Evolutionary conservation across 257 asterid species (phyloP).

Genomic region (Primulina huaijiensis): DNA sequence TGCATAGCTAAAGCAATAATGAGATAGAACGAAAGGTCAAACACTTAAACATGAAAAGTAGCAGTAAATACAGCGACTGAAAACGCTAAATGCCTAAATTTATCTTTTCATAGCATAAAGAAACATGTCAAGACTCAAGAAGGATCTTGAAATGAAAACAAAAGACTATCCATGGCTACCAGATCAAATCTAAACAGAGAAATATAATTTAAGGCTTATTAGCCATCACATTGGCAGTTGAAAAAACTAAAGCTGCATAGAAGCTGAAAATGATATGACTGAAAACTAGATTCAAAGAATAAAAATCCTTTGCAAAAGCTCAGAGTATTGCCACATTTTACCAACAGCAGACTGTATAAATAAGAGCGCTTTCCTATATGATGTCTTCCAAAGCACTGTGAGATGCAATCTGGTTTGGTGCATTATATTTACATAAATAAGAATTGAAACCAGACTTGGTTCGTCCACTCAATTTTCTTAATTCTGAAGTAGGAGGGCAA

Average conservation of each 20-base stretch:
- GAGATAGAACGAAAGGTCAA: conserved; percentile 18
- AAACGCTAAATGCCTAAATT: background rate
- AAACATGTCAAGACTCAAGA: background rate
- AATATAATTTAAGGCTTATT: conserved; percentile 1
- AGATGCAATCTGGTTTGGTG: background rate
- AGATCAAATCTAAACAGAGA: background rate
- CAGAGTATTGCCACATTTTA: background rate
- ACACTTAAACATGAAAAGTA: background rate
- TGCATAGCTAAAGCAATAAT: conserved; percentile 42
- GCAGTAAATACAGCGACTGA: background rate
- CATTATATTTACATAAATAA: background rate
- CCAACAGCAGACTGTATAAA: conserved; percentile 6
- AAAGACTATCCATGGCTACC: conserved; percentile 3
- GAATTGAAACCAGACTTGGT: background rate
- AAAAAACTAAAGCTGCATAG: background rate
- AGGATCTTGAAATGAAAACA: background rate
- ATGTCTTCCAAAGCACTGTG: background rate
- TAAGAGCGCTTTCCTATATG: conserved; percentile 1
- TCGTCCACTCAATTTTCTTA: background rate
- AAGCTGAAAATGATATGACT: conserved; percentile 8
- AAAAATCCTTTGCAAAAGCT: background rate
- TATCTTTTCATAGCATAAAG: background rate
- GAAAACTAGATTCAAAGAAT: background rate
- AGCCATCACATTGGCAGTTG: background rate
- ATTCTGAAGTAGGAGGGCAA: background rate